Evolutionary conservation across 2,329 filamentous ascomycete species (phyloP), one percentile per base, ranked within the genome.

Genomic region (Cucurbitaria berberidis): DNA sequence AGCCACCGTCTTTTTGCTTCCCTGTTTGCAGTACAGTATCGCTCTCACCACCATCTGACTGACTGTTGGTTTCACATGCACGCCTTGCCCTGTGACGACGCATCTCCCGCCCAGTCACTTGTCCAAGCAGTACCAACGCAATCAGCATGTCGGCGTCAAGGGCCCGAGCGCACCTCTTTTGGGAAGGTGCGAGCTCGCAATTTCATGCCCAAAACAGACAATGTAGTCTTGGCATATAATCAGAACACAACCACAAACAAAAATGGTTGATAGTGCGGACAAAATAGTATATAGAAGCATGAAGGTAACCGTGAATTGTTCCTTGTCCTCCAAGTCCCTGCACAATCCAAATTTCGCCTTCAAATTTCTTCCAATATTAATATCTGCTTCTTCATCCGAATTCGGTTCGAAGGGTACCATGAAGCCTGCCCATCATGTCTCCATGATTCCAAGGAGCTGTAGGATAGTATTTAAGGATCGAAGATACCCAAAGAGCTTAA

Each of bases 121-220:
- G 22, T 46, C 18, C 41, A 30, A 22, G n/a, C 48, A 26, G 51
- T 11, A n/a, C 16, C 2, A 5, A n/a, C 11, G 24, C 36, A 34
- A 36, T 36, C 42, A 40, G 48, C 38, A 39, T 24, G 26, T 40
- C 62, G 50, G 63, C 58, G 61, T 62, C 60, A 60, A 54, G 38
- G 30, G 48, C 57, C 55, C 51, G 44, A 44, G 36, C 44, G 44
- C 42, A 30, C 21, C 46, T 18, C 30, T 29, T 55, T 53, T 35
- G 50, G 42, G 42, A 51, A 43, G 55, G 48, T 50, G 32, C 40
- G 53, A 11, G 36, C 48, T 68, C 68, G 64, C 68, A 55, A 51
- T 68, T 59, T 64, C 41, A 52, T 18, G 48, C 66, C 57, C 51
- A 53, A 67, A 63, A 55, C 26, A 59, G 63, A 67, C 43, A 39